A percentile compares a stretch with the other conserved stretches of the same genome.
Conservation (phyloP, 2,329 filamentous ascomycete genomes). For the Cordyceps javanica region DNA sequence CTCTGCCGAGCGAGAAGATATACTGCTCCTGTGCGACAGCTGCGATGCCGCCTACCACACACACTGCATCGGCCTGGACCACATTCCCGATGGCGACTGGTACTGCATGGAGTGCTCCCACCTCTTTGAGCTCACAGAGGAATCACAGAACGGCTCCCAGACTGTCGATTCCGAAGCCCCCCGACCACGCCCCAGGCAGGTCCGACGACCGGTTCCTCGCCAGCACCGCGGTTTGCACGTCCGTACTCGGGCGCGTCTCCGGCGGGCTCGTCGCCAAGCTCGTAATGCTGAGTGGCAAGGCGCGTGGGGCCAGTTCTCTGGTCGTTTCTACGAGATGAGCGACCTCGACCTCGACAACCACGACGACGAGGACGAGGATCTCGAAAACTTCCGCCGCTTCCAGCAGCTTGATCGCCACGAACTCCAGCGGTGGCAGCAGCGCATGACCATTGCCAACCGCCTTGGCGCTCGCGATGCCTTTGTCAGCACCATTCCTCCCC, state of each 20-base stretch:
- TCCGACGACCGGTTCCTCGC: slow-evolving; percentile 27
- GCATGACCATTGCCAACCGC: slow-evolving; percentile 73
- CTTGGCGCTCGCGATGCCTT: slow-evolving; percentile 72
- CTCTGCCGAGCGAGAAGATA: slow-evolving; percentile 71
- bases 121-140: slow-evolving; percentile 33
- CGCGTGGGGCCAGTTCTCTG: slow-evolving; percentile 65
- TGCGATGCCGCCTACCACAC: slow-evolving; percentile 89
- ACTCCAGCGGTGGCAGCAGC: slow-evolving; percentile 72
- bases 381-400: slow-evolving; percentile 48
- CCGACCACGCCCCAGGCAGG: slow-evolving; percentile 20
- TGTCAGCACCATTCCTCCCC: slow-evolving; percentile 50
- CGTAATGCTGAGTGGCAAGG: slow-evolving; percentile 84
- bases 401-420: slow-evolving; percentile 52
- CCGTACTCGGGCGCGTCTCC: slow-evolving; percentile 53
- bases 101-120: slow-evolving; percentile 80
- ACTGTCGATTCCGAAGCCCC: slow-evolving; percentile 24
- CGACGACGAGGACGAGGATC: slow-evolving; percentile 64
- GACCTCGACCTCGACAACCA: slow-evolving; percentile 36
- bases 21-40: slow-evolving; percentile 82
- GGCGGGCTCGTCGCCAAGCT: slow-evolving; percentile 51
- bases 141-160: slow-evolving; percentile 28
- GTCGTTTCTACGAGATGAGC: slow-evolving; percentile 53
- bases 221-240: slow-evolving; percentile 31
- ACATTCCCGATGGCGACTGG: slow-evolving; percentile 73
- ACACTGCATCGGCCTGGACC: slow-evolving; percentile 79